Conservation (phyloP, 1,284 basidiomycete species). For the Ustilago sp. region DNA sequence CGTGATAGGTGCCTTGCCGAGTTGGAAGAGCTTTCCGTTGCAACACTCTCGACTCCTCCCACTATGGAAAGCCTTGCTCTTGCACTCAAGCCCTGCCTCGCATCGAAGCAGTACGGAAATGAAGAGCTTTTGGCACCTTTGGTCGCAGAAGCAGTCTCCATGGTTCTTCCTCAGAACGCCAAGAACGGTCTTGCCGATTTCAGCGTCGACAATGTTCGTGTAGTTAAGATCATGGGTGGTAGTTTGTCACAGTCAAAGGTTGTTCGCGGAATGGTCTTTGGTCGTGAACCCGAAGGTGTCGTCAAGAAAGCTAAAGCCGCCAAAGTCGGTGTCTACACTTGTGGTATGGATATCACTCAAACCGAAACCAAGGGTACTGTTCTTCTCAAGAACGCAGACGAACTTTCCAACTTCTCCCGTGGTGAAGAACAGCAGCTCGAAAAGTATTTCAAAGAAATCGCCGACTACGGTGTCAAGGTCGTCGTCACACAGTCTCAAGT, state of each 20-base stretch:
- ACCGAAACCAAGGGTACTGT: slow-evolving; percentile 99
- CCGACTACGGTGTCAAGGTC: slow-evolving; percentile 92
- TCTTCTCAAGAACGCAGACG: slow-evolving; percentile 92
- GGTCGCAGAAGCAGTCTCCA: slow-evolving; percentile 86
- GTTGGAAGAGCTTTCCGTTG: slow-evolving; percentile 75
- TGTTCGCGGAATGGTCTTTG: slow-evolving; percentile 97
- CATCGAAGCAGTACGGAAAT: slow-evolving; percentile 95
- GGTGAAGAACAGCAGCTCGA: slow-evolving; percentile 82
- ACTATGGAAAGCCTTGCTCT: slow-evolving; percentile 80
- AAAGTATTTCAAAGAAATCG: slow-evolving; percentile 84
- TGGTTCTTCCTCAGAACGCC: slow-evolving; percentile 71
- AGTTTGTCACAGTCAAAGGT: slow-evolving; percentile 85
- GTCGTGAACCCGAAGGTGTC: slow-evolving; percentile 86
- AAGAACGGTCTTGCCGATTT: slow-evolving; percentile 53
- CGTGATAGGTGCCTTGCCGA: slow-evolving; percentile 85
- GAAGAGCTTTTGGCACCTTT: slow-evolving; percentile 86
- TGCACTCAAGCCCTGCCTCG: slow-evolving; percentile 90
- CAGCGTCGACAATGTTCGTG: slow-evolving; percentile 91
- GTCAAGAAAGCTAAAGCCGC: slow-evolving; percentile 78
- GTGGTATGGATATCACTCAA: slow-evolving; percentile 89
- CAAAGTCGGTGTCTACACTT: slow-evolving; percentile 84
- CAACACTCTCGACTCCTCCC: slow-evolving; percentile 79
- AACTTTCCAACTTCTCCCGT: slow-evolving; percentile 88
- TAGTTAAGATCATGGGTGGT: slow-evolving; percentile 98
- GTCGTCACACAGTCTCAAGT: slow-evolving; percentile 92